Conservation (phyloP, 2,329 filamentous ascomycete genomes). For the Xylaria sp. region DNA sequence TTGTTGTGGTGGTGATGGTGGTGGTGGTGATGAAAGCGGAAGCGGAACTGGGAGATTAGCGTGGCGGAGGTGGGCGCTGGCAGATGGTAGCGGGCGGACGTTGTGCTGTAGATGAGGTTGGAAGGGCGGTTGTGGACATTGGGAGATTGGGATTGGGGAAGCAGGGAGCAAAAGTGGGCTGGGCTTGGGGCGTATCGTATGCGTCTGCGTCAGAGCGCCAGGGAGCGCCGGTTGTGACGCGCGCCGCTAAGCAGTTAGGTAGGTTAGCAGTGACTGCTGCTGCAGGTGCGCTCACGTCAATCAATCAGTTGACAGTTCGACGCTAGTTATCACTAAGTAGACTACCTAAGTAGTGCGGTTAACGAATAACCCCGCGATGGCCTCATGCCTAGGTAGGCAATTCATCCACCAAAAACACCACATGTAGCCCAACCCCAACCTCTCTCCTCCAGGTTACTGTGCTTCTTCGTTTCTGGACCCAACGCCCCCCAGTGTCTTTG, state of each 20-base stretch:
- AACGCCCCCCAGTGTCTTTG: constrained; percentile 8
- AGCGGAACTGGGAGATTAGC: constrained; percentile 22
- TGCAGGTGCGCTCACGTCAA: background rate
- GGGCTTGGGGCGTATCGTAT: constrained; percentile 7
- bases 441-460: background rate
- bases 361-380: constrained; percentile 1
- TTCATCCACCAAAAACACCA: constrained; percentile 18
- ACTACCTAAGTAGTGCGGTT: constrained; percentile 1
- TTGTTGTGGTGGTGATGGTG: constrained; percentile 24
- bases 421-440: constrained; percentile 13
- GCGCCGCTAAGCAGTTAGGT: too few relatives aligned
- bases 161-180: constrained; percentile 27
- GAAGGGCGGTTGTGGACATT: constrained; percentile 27
- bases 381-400: too few relatives aligned
- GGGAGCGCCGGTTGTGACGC: constrained; percentile 23
- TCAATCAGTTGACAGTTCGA: background rate
- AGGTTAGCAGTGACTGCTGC: constrained; percentile 10
- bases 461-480: constrained; percentile 3
- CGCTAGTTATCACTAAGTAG: too few relatives aligned
- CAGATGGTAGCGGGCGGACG: constrained; percentile 28
- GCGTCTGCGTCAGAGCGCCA: constrained; percentile 21
- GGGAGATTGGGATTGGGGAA: constrained; percentile 35
- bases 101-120: constrained; percentile 29
- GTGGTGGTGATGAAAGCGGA: constrained; percentile 16
- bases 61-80: constrained; percentile 28